Evolutionary conservation across 2,329 filamentous ascomycete genomes (phyloP).

Genomic region (Aspergillus costaricaensis): DNA sequence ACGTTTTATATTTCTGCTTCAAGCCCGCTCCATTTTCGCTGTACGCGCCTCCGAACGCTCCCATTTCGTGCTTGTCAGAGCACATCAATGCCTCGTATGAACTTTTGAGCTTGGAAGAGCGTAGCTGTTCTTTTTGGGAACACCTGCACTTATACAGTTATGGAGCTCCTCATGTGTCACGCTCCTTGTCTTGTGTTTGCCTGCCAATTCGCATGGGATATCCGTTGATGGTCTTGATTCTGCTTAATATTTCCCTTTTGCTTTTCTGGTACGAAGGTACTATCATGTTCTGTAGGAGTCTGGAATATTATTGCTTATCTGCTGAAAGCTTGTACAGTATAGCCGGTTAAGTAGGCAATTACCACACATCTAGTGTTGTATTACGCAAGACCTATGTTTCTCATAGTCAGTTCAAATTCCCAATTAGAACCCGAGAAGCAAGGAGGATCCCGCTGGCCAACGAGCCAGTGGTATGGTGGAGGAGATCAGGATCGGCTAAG

Average conservation of each 20-base stretch:
- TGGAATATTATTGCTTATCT: slow-evolving; percentile 22
- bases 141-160: slow-evolving; percentile 20
- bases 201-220: slow-evolving; percentile 21
- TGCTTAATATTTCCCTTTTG: slow-evolving; percentile 15
- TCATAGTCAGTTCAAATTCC: no score
- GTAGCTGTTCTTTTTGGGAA: slow-evolving; percentile 5
- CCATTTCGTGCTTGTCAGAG: neutral
- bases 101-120: slow-evolving; percentile 13
- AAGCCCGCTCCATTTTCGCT: slow-evolving; percentile 12
- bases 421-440: no score
- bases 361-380: neutral
- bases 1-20: slow-evolving; percentile 24
- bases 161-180: slow-evolving; percentile 19
- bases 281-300: slow-evolving; percentile 28
- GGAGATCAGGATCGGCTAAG: no score
- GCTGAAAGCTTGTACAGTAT: neutral
- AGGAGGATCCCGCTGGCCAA: no score
- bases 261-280: slow-evolving; percentile 13
- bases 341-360: neutral
- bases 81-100: neutral
- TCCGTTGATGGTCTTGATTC: slow-evolving; percentile 15
- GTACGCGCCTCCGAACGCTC: slow-evolving; percentile 4
- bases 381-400: no score
- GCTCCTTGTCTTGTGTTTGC: slow-evolving; percentile 13
- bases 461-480: no score